Evolutionary conservation across 495 filamentous ascomycete genomes (phyloP), one percentile per base, ranked within the genome.

Genomic region (Podospora pseudocomata): DNA sequence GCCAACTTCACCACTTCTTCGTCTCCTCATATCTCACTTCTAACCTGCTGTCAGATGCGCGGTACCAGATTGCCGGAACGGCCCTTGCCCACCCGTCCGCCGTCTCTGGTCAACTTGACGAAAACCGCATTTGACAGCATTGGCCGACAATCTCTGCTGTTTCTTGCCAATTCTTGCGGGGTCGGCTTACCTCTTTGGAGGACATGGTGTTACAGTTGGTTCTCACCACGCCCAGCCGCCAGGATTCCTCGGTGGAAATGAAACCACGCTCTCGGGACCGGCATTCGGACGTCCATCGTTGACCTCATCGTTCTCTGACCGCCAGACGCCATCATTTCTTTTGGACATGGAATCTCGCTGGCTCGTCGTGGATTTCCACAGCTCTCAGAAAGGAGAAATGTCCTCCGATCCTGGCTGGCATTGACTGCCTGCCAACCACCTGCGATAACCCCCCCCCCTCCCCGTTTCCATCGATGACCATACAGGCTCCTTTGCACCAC

Each of bases 41-140:
- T 67, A 61, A 64, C 53, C 13, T 11, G 30, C 27, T 15, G 19
- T 55, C 28, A 44, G n/a, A 18, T 55, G 32, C 19, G 23, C 59
- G 59, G 68, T 5, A 67, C 65, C 61, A 70, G 65, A 20, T 65
- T 62, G 28, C 53, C 68, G 68, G 68, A 67, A 70, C 68, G 68
- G 68, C 49, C 68, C 68, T 70, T 70, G 65, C 54, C 65, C 61
- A 63, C 62, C 39, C 65, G 65, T 34, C 63, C 54, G 39, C 32
- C 28, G 19, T 49, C 53, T 60, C 55, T 19, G 18, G 26, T 30
- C 53, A 61, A 4, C 27, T 62, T 62, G 60, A 62, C 60, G 18
- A 49, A 49, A 49, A 49, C 39, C 39, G 39, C 39, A 13, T 16
- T 5, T 58, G 3, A 20, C 55, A 58, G n/a, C 54, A 56, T 18